Conservation (phyloP, 2,329 filamentous ascomycete genomes). For the Colletotrichum sp. region DNA sequence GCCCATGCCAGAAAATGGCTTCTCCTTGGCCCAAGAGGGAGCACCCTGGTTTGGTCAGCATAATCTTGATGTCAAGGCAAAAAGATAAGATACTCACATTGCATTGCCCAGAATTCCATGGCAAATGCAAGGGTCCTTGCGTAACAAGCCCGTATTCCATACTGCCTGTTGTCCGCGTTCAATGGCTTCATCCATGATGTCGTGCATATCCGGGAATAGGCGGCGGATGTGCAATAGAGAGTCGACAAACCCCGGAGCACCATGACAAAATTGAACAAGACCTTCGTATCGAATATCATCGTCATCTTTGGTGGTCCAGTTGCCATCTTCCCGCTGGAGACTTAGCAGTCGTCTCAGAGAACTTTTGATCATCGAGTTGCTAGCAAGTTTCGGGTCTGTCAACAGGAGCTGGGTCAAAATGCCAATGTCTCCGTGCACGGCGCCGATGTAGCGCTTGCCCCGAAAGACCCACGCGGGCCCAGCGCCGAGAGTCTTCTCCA, state of each 20-base stretch:
- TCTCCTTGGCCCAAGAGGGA: constrained; percentile 35
- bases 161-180: constrained; percentile 55
- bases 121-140: constrained; percentile 70
- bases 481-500: constrained; percentile 22
- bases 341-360: constrained; percentile 61
- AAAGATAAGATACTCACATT: constrained; percentile 45
- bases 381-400: constrained; percentile 58
- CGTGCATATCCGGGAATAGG: constrained; percentile 59
- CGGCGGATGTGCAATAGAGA: constrained; percentile 60
- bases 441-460: constrained; percentile 67
- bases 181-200: constrained; percentile 60
- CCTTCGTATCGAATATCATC: constrained; percentile 20
- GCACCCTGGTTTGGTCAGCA: constrained; percentile 25
- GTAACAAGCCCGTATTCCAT: constrained; percentile 63
- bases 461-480: constrained; percentile 67
- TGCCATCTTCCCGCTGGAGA: constrained; percentile 65
- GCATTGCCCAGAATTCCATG: constrained; percentile 71
- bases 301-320: constrained; percentile 56
- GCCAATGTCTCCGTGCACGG: constrained; percentile 71
- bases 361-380: constrained; percentile 56
- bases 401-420: constrained; percentile 72
- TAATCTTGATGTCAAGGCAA: not conserved
- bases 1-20: constrained; percentile 66
- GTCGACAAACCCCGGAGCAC: constrained; percentile 66
- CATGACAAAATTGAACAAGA: constrained; percentile 72